Conservation (phyloP, 192 early-diverging fungal genomes). For the Podochytrium sp. region DNA sequence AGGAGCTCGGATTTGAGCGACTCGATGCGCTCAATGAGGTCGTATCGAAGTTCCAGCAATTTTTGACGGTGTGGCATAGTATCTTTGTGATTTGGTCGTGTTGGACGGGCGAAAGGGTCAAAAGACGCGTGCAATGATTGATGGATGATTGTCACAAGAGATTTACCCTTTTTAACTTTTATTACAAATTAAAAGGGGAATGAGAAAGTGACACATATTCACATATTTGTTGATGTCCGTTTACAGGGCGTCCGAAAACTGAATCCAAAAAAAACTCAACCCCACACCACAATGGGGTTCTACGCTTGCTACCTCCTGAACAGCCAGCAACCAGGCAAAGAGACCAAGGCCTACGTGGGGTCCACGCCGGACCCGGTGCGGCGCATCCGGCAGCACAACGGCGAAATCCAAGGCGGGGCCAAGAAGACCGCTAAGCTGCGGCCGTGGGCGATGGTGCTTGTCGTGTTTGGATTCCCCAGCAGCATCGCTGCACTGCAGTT, state of each 20-base stretch:
- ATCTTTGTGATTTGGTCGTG: too few species aligned
- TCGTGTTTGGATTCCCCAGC: slow-evolving; percentile 55
- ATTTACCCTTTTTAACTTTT: too few species aligned
- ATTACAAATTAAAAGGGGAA: too few species aligned
- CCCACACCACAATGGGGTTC: slow-evolving; percentile 21
- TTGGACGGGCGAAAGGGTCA: too few species aligned
- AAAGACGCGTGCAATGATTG: too few species aligned
- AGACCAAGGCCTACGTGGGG: slow-evolving; percentile 49
- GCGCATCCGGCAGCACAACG: slow-evolving; percentile 58
- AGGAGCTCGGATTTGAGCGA: background rate
- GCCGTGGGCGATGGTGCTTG: slow-evolving; percentile 50
- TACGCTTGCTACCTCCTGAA: slow-evolving; percentile 54
- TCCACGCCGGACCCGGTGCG: slow-evolving; percentile 59
- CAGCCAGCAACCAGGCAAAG: slow-evolving; percentile 35
- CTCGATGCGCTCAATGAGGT: background rate
- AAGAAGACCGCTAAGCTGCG: slow-evolving; percentile 46
- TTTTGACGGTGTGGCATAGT: slow-evolving; percentile 2
- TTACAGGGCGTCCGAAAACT: too few species aligned
- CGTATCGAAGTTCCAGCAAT: background rate
- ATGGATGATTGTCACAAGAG: too few species aligned
- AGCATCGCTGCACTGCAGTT: slow-evolving; percentile 53
- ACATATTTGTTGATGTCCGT: too few species aligned
- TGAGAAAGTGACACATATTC: too few species aligned
- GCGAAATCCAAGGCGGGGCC: slow-evolving; percentile 60
- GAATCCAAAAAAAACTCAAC: too few species aligned